Conservation (phyloP, 129 eudicot species). For the Pseudognaphalium luteoalbum region DNA sequence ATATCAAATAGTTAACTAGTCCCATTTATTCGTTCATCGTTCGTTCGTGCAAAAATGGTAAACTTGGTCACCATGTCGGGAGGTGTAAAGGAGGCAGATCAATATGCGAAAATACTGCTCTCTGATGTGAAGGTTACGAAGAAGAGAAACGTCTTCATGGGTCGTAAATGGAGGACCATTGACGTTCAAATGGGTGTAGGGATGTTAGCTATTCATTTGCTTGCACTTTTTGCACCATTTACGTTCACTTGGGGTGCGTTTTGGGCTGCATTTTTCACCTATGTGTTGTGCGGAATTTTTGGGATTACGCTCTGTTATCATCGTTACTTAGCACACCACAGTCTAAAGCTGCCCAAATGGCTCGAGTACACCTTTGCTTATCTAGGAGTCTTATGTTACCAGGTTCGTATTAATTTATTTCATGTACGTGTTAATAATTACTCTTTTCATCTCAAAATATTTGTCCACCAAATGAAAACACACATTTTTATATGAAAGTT, state of each 20-base stretch:
- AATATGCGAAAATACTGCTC: neutral
- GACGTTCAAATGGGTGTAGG: constrained; percentile 5
- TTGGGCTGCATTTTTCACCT: neutral
- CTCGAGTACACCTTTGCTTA: constrained; percentile 41
- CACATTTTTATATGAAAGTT: too few relatives aligned
- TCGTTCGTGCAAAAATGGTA: too few relatives aligned
- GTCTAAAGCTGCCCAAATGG: constrained; percentile 36
- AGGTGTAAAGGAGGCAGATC: neutral
- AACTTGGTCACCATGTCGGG: too few relatives aligned
- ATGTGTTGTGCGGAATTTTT: neutral
- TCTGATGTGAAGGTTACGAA: constrained; percentile 26
- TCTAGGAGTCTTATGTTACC: constrained; percentile 17
- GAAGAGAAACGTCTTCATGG: constrained; percentile 22
- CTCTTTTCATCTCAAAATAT: too few relatives aligned
- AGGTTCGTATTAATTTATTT: constrained; percentile 8
- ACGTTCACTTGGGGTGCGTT: constrained; percentile 35
- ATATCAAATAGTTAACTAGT: too few relatives aligned
- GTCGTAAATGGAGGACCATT: constrained; percentile 21
- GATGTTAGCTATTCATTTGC: constrained; percentile 16
- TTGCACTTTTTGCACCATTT: constrained; percentile 30
- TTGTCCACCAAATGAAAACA: too few relatives aligned
- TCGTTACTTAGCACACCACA: constrained; percentile 29
- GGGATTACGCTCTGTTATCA: constrained; percentile 26
- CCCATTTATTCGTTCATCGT: too few relatives aligned
- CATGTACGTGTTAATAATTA: too few relatives aligned